Evolutionary conservation across 2,329 filamentous ascomycete genomes (phyloP).

Genomic region (Alternaria rosae): DNA sequence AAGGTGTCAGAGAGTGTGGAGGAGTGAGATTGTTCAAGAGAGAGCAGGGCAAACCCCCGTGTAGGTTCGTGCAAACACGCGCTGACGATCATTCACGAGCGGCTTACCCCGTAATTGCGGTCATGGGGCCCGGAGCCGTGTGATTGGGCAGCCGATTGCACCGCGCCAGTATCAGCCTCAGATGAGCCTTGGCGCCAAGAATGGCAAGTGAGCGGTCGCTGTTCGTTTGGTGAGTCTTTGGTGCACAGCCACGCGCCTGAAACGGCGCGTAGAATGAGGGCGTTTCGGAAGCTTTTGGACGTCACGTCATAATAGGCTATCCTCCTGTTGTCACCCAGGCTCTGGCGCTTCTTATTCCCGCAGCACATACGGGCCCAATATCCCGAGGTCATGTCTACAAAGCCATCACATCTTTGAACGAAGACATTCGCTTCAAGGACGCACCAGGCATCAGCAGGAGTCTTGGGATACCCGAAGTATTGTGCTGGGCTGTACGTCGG

Average conservation of each 20-base stretch:
- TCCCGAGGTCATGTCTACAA: background rate
- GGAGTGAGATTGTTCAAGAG: background rate
- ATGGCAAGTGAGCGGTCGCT: background rate
- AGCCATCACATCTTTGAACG: background rate
- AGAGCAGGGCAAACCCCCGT: constrained; percentile 2
- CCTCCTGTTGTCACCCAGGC: background rate
- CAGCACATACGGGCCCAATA: background rate
- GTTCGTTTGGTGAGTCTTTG: background rate
- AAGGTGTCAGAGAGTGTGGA: background rate
- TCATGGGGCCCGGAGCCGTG: background rate
- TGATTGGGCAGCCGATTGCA: constrained; percentile 12
- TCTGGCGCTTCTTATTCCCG: background rate
- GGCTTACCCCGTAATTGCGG: constrained; percentile 17
- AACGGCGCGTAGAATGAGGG: constrained; percentile 5
- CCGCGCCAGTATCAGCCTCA: constrained; percentile 1
- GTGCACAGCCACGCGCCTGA: constrained; percentile 7
- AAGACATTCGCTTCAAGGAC: background rate
- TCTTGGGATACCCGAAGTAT: background rate
- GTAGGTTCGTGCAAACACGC: constrained; percentile 15
- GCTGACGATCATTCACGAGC: constrained; percentile 14
- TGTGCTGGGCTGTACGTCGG: background rate
- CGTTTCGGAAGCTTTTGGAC: background rate
- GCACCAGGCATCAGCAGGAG: background rate
- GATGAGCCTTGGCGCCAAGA: constrained; percentile 9
- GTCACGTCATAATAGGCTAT: background rate